Evolutionary conservation across 352 stramenopile genomes (phyloP), one percentile per base, ranked within the genome.

Genomic region (Globisporangium megalacanthum): DNA sequence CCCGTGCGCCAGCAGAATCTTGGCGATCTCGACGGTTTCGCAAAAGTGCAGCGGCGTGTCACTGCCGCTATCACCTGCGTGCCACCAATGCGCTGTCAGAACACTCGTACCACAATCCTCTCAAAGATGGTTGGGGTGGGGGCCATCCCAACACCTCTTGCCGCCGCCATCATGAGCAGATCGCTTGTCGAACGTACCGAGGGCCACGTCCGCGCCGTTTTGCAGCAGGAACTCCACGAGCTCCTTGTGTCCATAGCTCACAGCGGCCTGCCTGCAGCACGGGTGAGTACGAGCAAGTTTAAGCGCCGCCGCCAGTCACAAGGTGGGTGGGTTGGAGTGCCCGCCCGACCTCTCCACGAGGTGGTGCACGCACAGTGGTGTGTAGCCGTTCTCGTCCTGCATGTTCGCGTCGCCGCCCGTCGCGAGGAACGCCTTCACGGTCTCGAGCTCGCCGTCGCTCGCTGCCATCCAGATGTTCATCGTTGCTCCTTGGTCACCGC

Each of bases 351-450:
- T 35, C 7, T 20, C 41, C 48, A n/a, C 10, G 15, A 20, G 17
- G 13, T 3, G 41, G 1, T 36, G 4, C 19, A 71, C 75, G 62
- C 57, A 88, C 78, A 88, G 56, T 11, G 78, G 74, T 10, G 78
- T 88, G 65, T 88, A 88, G 52, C 78, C 78, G 54, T 83, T 79
- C 36, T 86, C 75, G 56, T 88, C 78, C 61, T 86, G 76, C 11
- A 66, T 64, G 46, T 88, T 80, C 6, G 63, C 66, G 20, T 84
- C 69, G 37, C 69, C 70, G 22, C 78, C 78, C 25, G 39, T 60
- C 6, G 64, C 66, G 57, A 88, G 52, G 60, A 80, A 88, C 0
- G 61, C 57, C 58, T 66, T 68, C 62, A 86, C 72, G 50, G 69
- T 72, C 47, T 78, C 72, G 35, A 85, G 17, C 51, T 86, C 66